Conservation (phyloP, 2,329 filamentous ascomycete genomes). For the Pseudocercospora ulei region DNA sequence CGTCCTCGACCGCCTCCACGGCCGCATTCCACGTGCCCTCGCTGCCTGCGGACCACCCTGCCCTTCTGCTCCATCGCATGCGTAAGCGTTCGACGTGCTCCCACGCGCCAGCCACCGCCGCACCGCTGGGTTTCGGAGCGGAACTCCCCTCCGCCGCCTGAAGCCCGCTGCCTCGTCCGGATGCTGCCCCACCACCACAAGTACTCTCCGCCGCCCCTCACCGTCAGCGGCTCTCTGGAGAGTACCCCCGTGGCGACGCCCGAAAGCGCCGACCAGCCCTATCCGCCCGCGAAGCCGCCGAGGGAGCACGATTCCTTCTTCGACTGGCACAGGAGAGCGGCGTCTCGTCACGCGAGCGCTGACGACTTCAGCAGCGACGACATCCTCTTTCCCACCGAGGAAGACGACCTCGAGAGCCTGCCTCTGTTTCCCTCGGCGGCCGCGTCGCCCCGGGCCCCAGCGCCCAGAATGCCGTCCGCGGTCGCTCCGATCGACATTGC, state of each 20-base stretch:
- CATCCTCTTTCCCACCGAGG: conserved; percentile 28
- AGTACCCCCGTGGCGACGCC: conserved; percentile 28
- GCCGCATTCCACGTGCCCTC: neutral
- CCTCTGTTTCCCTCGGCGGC: conserved; percentile 24
- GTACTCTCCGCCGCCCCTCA: conserved; percentile 19
- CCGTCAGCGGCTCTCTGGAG: conserved; percentile 26
- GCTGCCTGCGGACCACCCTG: neutral
- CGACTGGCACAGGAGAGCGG: conserved; percentile 19
- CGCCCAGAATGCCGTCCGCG: conserved; percentile 44
- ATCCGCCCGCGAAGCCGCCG: conserved; percentile 9
- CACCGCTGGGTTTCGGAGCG: conserved; percentile 11
- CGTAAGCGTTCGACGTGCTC: conserved; percentile 5
- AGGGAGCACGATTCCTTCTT: conserved; percentile 20
- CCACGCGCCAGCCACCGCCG: conserved; percentile 4
- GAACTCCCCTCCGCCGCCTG: conserved; percentile 6
- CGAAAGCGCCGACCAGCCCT: conserved; percentile 12
- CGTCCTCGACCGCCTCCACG: conserved; percentile 5
- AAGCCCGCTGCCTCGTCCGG: too few relatives aligned
- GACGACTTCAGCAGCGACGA: conserved; percentile 30
- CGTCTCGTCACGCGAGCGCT: conserved; percentile 17
- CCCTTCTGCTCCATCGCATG: neutral
- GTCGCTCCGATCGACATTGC: conserved; percentile 53
- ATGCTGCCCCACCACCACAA: too few relatives aligned
- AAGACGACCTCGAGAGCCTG: conserved; percentile 21
- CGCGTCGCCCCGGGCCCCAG: conserved; percentile 18